Percentiles rank a stretch among this genome's conserved stretches.
phyloP scores from a whole-genome alignment of 352 stramenopile genomes.

The Globisporangium ultimum region DNA sequence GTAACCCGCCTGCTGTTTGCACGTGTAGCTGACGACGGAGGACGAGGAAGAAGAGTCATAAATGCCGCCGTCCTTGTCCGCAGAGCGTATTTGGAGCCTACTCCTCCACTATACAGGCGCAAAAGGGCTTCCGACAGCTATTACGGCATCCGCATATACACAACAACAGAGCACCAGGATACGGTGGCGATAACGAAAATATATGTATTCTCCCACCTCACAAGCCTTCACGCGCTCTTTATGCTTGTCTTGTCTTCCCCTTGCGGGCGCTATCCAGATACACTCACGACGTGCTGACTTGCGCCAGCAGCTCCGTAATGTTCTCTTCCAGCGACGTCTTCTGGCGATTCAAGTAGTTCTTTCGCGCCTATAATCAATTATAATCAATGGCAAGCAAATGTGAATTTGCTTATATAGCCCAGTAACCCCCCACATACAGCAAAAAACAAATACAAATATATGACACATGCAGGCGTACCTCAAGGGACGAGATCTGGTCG shows the following conservation, averaged over 20 bases:
- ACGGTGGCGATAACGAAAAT: too few species aligned
- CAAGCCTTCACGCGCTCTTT: not conserved
- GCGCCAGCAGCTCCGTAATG: slow-evolving; percentile 79
- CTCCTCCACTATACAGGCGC: too few species aligned
- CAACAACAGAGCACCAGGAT: not conserved
- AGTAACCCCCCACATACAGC: not conserved
- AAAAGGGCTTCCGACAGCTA: too few species aligned
- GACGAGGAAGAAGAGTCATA: slow-evolving; percentile 63
- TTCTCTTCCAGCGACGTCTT: slow-evolving; percentile 79
- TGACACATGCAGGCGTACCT: slow-evolving; percentile 25
- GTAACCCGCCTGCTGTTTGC: not conserved
- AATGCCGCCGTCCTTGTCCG: not conserved
- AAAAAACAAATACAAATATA: not conserved
- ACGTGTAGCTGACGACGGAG: slow-evolving; percentile 47
- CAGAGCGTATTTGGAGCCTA: too few species aligned
- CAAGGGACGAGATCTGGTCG: slow-evolving; percentile 67
- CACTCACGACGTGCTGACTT: slow-evolving; percentile 41
- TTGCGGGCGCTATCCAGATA: too few species aligned
- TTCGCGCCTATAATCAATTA: slow-evolving; percentile 56
- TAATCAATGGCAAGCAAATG: not conserved
- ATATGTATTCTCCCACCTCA: slow-evolving; percentile 18
- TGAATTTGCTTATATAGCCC: too few species aligned
- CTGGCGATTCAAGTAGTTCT: slow-evolving; percentile 79
- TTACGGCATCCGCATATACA: not conserved
- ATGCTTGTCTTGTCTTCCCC: not conserved